Base-by-base conservation (phyloP, 352 stramenopile species). In the Globisporangium viniferum region DNA sequence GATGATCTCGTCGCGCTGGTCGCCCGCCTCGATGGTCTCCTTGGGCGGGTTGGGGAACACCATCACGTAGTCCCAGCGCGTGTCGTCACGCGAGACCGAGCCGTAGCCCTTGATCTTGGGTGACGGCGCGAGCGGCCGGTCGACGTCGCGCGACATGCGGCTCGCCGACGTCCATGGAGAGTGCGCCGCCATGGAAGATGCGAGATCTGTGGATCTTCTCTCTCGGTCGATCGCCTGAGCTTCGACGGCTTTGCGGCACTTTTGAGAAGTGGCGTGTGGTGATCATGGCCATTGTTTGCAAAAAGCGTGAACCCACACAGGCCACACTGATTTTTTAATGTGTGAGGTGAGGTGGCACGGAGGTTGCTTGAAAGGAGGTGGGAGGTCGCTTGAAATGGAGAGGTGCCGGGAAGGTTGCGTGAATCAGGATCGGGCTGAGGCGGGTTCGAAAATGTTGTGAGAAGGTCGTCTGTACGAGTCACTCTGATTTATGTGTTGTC, bases 61-160 rank as follows among this genome's bases (percentile, higher is more conserved):
- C 64, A 95, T 90, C 60, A 91, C 84, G 67, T 93, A 95, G 77
- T 94, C 88, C 86, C 88, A 95, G 60, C 82, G 83, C 6, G 66
- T 75, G 12, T 70, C 49, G 27, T 75, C 48, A 18, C 78, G 78
- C 48, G 63, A 64, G 39, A 86, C 80, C 31, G 79, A 80, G 63
- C 81, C 82, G 69, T 88, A 86, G 64, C 79, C 69, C 57, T 67
- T 69, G 24, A 48, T 62, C n/a, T 80, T 61, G 39, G 80, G 80
- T 59, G 76, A 65, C 35, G 67, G 76, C 57, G 76, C 49, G 39
- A 75, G 68, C 46, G 78, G 66, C 2, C 56, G 56, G 24, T 70
- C 65, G 22, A 62, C n/a, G 27, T 70, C 65, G 65, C 65, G 65
- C 24, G 65, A 70, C 65, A 70, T 70, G 65, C 65, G 65, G 48